Evolutionary conservation across 495 filamentous ascomycete species (phyloP), one percentile per base, ranked within the genome.

Genomic region (Terfezia boudieri): DNA sequence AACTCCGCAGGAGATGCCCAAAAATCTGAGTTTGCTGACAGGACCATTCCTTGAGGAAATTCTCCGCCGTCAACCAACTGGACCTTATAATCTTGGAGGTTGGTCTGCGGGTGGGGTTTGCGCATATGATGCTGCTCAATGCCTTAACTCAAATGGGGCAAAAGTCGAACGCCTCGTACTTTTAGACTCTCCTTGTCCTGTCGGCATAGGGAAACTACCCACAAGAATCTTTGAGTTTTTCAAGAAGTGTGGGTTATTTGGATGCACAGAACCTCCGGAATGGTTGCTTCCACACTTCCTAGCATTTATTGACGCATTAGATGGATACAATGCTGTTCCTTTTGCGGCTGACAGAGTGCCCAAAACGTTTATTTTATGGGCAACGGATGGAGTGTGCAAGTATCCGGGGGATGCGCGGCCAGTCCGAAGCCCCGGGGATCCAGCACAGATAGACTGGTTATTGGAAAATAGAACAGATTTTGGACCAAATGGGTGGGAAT

Each of bases 91-190:
- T 36, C 60, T 88, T 7, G 74, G 74, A 9, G 83, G 83, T 14
- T 94, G 87, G 87, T 86, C 81, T 20, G 86, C 86, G 9, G 87
- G 87, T 52, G 87, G 87, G 46, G 84, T 90, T 37, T 80, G 88
- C 58, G 86, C 86, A 23, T 94, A 84, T 63, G 86, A 92, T 62
- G 81, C 84, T 22, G 78, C 78, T 35, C 77, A 77, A 53, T 80
- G 86, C 57, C 71, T 93, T 9, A 72, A 80, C 58, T 73, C 77
- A 50, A 71, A 73, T 16, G 78, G 78, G 23, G 82, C 89, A 36
- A 66, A 69, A 52, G 83, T 93, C 46, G 81, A 82, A 50, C 73
- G 79, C 50, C 76, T 94, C 4, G 67, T 93, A 51, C 72, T 94
- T 51, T 79, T 94, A 56, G 87, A 94, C 66, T 78, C 86, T 0